These are phyloP conservation scores for Cadophora gregata DNA, from an alignment of 2,329 filamentous ascomycete species.

Conservation along the genomic window DNA sequence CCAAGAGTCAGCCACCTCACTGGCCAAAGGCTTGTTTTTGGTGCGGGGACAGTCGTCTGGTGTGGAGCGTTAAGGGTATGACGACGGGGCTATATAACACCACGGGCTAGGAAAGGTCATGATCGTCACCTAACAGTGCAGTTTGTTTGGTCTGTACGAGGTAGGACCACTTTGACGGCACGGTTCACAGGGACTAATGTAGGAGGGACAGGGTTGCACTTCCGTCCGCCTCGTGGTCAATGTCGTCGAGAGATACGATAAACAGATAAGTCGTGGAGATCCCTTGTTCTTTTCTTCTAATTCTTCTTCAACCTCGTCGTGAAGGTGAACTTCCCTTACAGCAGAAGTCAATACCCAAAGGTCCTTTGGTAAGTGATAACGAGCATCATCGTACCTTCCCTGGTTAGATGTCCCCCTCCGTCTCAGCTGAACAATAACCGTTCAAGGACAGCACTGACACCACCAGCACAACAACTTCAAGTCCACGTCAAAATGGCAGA, in stretches of 20 bases:
- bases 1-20: conserved; percentile 13
- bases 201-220: conserved; percentile 1
- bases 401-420: not conserved
- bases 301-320: not conserved
- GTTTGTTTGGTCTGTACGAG: not conserved
- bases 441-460: not conserved
- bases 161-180: not conserved
- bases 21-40: conserved; percentile 20
- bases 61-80: not conserved
- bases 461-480: not conserved
- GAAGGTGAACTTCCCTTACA: not conserved
- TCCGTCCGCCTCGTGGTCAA: not conserved
- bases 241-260: not conserved
- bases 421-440: not conserved
- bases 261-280: conserved; percentile 9
- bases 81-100: conserved; percentile 17
- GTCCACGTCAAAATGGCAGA: conserved; percentile 20
- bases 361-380: not conserved
- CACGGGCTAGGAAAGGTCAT: not conserved
- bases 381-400: too few species aligned
- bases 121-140: conserved; percentile 10
- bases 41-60: conserved; percentile 5
- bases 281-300: not conserved
- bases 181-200: not conserved
- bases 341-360: not conserved